Percentiles rank a stretch among this genome's conserved stretches.
These are phyloP conservation scores for Sugiyamaella chiloensis DNA, from an alignment of 805 yeast genomes.

Conservation along the genomic window DNA sequence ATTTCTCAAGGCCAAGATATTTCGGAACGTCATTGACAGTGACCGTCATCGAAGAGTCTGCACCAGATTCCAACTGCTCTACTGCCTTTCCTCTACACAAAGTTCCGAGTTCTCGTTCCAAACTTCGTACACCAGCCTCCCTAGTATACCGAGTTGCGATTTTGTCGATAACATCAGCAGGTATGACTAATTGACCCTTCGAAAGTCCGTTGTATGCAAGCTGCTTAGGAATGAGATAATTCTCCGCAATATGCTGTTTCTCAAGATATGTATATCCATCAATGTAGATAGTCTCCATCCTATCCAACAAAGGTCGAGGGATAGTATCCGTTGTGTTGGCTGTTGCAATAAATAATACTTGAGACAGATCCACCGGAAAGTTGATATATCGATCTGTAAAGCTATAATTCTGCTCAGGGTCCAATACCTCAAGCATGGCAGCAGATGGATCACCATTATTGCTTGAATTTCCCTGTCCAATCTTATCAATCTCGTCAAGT, in stretches of 20 bases:
- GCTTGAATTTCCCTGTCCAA: slow-evolving; percentile 49
- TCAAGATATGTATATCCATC: slow-evolving; percentile 79
- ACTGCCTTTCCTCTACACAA: slow-evolving; percentile 82
- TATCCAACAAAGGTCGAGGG: slow-evolving; percentile 73
- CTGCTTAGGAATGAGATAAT: slow-evolving; percentile 74
- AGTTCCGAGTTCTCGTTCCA: slow-evolving; percentile 72
- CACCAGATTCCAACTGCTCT: slow-evolving; percentile 25
- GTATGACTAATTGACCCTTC: slow-evolving; percentile 42
- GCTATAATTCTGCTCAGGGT: slow-evolving; percentile 79
- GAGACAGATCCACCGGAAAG: slow-evolving; percentile 80
- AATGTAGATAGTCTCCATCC: slow-evolving; percentile 77
- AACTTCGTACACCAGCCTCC: slow-evolving; percentile 81
- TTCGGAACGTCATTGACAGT: slow-evolving; percentile 55
- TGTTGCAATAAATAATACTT: slow-evolving; percentile 78
- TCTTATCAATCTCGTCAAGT: slow-evolving; percentile 82
- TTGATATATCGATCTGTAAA: slow-evolving; percentile 84
- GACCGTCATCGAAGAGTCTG: slow-evolving; percentile 32
- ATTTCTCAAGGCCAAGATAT: slow-evolving; percentile 66
- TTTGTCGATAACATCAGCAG: slow-evolving; percentile 53
- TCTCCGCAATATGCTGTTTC: slow-evolving; percentile 66
- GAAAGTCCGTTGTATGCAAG: slow-evolving; percentile 62
- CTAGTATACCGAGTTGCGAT: slow-evolving; percentile 70
- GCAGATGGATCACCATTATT: slow-evolving; percentile 86
- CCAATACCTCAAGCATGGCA: slow-evolving; percentile 81
- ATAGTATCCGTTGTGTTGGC: slow-evolving; percentile 73